Evolutionary conservation across 2,329 filamentous ascomycete genomes (phyloP).

Genomic region (Trichoderma sp.): DNA sequence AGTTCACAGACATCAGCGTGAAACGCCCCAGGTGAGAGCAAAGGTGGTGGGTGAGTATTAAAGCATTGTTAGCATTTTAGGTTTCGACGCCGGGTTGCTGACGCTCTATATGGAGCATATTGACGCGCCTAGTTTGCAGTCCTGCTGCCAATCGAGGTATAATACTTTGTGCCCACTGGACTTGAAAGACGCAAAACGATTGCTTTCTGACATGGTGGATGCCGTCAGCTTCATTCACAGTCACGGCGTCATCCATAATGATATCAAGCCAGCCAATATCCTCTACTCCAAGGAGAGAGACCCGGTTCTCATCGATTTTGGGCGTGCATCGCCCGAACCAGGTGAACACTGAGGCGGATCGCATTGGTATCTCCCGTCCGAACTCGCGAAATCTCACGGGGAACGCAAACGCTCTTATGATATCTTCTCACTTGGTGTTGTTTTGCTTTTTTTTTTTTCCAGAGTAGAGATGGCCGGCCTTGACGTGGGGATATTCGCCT

Average conservation of each 20-base stretch:
- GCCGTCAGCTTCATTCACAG: slow-evolving; percentile 13
- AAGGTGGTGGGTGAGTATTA: not conserved
- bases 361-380: not conserved
- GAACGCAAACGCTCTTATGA: not conserved
- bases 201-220: slow-evolving; percentile 23
- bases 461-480: not conserved
- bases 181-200: not conserved
- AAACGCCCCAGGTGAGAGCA: not conserved
- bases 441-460: not conserved
- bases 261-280: slow-evolving; percentile 22
- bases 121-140: not conserved
- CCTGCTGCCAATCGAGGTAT: not conserved
- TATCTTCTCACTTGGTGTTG: not conserved
- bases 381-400: not conserved
- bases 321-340: not conserved
- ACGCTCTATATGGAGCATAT: not conserved
- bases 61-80: not conserved
- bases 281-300: slow-evolving; percentile 20
- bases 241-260: slow-evolving; percentile 20
- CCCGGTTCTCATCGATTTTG: slow-evolving; percentile 8
- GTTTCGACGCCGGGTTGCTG: not conserved
- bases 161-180: not conserved
- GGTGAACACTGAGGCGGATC: not conserved
- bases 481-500: not conserved
- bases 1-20: not conserved